Evolutionary conservation across 2,329 filamentous ascomycete genomes (phyloP).

Genomic region (Phaeoacremonium minimum): DNA sequence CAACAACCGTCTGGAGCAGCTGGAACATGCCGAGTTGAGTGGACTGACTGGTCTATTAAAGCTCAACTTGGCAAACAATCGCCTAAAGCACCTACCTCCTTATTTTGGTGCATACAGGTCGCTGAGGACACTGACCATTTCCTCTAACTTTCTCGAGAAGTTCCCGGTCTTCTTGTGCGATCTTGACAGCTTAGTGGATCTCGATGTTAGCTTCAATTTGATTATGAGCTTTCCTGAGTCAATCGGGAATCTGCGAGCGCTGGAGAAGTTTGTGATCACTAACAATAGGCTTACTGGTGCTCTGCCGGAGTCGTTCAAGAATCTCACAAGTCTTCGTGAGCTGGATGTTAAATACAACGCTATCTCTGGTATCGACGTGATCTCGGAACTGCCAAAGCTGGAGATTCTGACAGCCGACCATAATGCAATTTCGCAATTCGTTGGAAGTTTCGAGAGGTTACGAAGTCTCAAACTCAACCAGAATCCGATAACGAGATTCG

Average conservation of each 20-base stretch:
- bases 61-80: conserved; percentile 91
- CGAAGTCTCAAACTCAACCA: conserved; percentile 86
- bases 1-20: conserved; percentile 84
- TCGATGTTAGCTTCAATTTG: conserved; percentile 95
- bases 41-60: conserved; percentile 74
- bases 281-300: conserved; percentile 83
- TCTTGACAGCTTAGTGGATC: conserved; percentile 77
- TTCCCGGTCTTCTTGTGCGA: conserved; percentile 85
- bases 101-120: conserved; percentile 80
- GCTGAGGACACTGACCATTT: conserved; percentile 82
- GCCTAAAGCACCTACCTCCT: conserved; percentile 69
- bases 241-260: conserved; percentile 71
- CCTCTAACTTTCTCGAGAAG: conserved; percentile 82
- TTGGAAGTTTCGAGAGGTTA: conserved; percentile 81
- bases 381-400: conserved; percentile 77
- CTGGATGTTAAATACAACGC: conserved; percentile 93
- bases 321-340: conserved; percentile 77
- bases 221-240: conserved; percentile 73
- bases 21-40: conserved; percentile 80
- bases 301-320: conserved; percentile 67
- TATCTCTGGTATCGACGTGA: conserved; percentile 82
- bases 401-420: conserved; percentile 89
- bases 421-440: conserved; percentile 86
- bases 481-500: conserved; percentile 92
- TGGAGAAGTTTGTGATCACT: conserved; percentile 90